Conservation (phyloP, 495 filamentous ascomycete species). For the Tetracladium setigerum region DNA sequence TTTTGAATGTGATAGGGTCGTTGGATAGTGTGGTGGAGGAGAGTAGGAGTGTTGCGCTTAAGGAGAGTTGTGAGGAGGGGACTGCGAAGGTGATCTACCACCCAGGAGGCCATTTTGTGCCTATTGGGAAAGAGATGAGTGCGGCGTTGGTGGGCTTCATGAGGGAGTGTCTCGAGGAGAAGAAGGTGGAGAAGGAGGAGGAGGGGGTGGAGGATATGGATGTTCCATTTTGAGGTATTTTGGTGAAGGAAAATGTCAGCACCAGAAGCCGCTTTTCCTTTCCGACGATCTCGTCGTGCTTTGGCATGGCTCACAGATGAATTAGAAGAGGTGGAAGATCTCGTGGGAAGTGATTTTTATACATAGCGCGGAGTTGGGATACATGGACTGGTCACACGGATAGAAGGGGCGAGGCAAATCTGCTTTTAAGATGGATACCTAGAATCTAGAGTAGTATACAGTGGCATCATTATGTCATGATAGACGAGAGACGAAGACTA, state of each 20-base stretch:
- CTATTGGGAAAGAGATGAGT: slow-evolving; percentile 70
- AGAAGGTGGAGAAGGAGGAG: slow-evolving; percentile 38
- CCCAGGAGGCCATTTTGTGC: slow-evolving; percentile 91
- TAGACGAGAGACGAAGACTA: slow-evolving; percentile 5
- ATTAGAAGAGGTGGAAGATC: background rate
- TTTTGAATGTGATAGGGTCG: slow-evolving; percentile 74
- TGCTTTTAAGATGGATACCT: slow-evolving; percentile 13
- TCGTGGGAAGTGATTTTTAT: background rate
- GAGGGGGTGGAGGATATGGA: slow-evolving; percentile 58
- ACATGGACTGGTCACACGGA: background rate
- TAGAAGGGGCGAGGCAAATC: background rate
- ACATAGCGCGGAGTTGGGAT: background rate
- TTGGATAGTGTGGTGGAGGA: slow-evolving; percentile 89
- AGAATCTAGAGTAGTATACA: slow-evolving; percentile 25
- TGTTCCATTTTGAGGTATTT: slow-evolving; percentile 45
- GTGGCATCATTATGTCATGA: slow-evolving; percentile 12
- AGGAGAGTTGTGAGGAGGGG: slow-evolving; percentile 57
- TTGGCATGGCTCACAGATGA: no score
- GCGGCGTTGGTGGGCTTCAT: slow-evolving; percentile 71
- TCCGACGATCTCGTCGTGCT: no score
- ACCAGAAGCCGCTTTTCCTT: background rate
- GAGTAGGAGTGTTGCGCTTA: slow-evolving; percentile 52
- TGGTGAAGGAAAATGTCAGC: background rate
- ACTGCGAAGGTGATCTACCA: slow-evolving; percentile 61
- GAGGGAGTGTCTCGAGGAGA: slow-evolving; percentile 35